Conservation (phyloP, 495 filamentous ascomycete genomes). For the Penicillium parvum region DNA sequence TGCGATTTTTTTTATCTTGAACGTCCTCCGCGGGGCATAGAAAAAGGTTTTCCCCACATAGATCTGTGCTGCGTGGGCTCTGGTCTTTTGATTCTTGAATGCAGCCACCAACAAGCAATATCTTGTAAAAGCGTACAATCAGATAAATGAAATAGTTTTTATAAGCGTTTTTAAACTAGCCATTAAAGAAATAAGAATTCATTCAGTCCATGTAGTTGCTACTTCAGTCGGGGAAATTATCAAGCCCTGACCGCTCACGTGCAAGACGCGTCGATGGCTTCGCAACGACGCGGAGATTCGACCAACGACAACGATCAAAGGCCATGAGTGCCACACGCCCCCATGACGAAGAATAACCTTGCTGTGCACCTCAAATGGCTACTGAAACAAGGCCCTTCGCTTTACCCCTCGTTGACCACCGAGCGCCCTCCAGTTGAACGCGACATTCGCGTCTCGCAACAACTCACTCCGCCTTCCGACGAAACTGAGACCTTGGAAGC, state of each 20-base stretch:
- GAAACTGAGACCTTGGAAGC: constrained; percentile 18
- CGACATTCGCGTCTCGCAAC: constrained; percentile 13
- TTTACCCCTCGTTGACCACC: constrained; percentile 30
- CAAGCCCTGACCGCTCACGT: constrained; percentile 27
- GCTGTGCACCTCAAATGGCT: constrained; percentile 48
- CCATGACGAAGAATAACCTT: constrained; percentile 53
- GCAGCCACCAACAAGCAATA: not conserved
- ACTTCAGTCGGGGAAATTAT: not conserved
- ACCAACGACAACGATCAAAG: constrained; percentile 8
- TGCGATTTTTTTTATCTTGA: constrained; percentile 4
- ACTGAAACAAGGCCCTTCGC: constrained; percentile 37
- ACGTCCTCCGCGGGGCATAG: constrained; percentile 24
- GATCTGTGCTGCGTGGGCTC: not conserved
- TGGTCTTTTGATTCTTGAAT: not conserved
- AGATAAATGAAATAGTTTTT: no score
- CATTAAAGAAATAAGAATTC: not conserved
- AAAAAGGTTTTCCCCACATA: constrained; percentile 26
- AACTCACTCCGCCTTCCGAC: constrained; percentile 17
- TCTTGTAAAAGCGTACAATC: no score
- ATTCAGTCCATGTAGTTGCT: not conserved
- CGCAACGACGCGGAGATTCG: constrained; percentile 12
- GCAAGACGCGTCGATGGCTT: constrained; percentile 23
- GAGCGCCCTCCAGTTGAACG: constrained; percentile 19
- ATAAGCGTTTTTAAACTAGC: no score
- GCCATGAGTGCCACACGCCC: constrained; percentile 33